phyloP scores from a whole-genome alignment of 805 yeast genomes.

The Kazachstania kunashirensis region DNA sequence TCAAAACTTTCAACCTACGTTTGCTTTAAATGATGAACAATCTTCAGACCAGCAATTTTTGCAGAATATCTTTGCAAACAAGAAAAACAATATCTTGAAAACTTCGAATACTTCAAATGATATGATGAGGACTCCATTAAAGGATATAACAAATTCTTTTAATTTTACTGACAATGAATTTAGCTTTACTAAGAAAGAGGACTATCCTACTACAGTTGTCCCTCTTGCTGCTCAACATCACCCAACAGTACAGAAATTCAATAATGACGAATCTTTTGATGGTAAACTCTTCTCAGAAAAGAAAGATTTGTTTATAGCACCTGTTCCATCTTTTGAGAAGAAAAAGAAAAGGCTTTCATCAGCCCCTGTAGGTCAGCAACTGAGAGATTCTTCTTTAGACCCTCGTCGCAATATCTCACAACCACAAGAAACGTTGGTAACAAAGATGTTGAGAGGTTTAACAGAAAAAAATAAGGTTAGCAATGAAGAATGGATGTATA shows the following conservation, averaged over 20 bases:
- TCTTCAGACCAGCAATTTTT: neutral
- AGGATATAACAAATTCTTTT: constrained; percentile 7
- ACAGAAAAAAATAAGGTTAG: neutral
- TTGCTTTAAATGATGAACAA: constrained; percentile 4
- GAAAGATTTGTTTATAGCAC: neutral
- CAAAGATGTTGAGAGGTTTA: constrained; percentile 4
- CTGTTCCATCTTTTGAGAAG: neutral
- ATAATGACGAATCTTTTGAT: no score
- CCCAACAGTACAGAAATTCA: no score
- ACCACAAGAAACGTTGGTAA: constrained; percentile 15
- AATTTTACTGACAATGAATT: constrained; percentile 1
- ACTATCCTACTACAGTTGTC: neutral
- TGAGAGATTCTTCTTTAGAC: constrained; percentile 15
- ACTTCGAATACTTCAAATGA: neutral
- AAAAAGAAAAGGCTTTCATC: constrained; percentile 9
- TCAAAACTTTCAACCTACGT: neutral
- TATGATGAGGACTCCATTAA: constrained; percentile 3
- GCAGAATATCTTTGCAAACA: neutral
- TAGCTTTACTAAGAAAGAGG: constrained; percentile 1
- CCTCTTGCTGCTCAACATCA: neutral
- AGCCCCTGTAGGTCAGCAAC: constrained; percentile 7
- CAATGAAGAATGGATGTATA: constrained; percentile 1
- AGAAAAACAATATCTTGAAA: neutral
- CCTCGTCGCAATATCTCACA: constrained; percentile 26
- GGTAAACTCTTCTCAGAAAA: neutral